A percentile compares a stretch with the other conserved stretches of the same genome.
Conservation (phyloP, 192 early-diverging fungal species). For the Coemansia nantahalensis region DNA sequence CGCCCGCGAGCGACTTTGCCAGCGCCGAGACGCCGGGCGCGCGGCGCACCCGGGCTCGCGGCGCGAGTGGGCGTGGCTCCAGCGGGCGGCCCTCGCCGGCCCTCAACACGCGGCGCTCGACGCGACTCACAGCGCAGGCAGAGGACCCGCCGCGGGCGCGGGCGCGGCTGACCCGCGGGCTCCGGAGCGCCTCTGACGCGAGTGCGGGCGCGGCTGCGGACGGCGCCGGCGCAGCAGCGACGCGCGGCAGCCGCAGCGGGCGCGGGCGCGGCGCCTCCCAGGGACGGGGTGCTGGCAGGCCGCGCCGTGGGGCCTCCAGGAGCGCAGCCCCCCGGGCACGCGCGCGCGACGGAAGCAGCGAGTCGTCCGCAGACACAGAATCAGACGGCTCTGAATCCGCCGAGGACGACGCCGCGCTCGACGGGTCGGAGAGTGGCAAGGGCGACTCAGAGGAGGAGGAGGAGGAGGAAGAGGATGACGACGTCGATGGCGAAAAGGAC, state of each 20-base stretch:
- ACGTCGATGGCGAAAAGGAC: no score
- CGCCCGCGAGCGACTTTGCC: conserved; percentile 16
- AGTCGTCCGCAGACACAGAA: background rate
- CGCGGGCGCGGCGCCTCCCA: background rate
- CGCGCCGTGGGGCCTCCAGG: background rate
- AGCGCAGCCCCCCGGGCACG: no score
- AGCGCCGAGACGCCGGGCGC: conserved; percentile 14
- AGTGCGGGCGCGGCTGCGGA: conserved; percentile 10
- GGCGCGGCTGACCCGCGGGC: conserved; percentile 32
- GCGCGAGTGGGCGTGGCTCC: conserved; percentile 1
- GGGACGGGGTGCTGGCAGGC: background rate
- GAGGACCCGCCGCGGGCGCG: conserved; percentile 16
- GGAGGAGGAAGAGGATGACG: no score
- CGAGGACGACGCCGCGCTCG: background rate
- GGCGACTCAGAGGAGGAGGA: no score
- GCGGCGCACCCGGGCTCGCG: conserved; percentile 16
- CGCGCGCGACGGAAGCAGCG: conserved; percentile 1
- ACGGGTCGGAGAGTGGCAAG: conserved; percentile 10
- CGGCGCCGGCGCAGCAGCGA: conserved; percentile 7
- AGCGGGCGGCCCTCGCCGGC: conserved; percentile 18
- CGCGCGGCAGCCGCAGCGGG: background rate
- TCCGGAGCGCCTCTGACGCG: conserved; percentile 14
- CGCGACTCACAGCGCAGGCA: conserved; percentile 19
- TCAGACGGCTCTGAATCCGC: background rate
- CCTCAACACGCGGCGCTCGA: conserved; percentile 36